A percentile compares a stretch with the other conserved stretches of the same genome.
These are phyloP conservation scores for Neurospora africana DNA, from an alignment of 495 filamentous ascomycete genomes.

Conservation along the genomic window DNA sequence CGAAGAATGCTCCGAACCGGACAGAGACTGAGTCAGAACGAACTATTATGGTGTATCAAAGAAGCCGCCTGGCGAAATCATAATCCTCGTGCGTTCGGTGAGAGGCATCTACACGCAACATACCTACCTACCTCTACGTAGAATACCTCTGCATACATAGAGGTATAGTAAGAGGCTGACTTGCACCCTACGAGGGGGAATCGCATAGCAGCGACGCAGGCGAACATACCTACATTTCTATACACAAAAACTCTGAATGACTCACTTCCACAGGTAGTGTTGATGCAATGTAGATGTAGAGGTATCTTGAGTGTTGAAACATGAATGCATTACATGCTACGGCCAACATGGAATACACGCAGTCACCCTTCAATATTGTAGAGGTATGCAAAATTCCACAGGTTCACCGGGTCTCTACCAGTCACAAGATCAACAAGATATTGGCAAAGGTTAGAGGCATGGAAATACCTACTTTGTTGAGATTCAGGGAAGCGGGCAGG, in stretches of 20 bases:
- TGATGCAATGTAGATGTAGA: background rate
- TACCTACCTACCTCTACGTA: too few relatives aligned
- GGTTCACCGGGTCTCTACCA: background rate
- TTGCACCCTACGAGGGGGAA: background rate
- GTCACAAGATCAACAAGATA: background rate
- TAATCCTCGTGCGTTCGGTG: background rate
- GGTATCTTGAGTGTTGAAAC: background rate
- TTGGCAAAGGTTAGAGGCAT: background rate
- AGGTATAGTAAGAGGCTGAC: background rate
- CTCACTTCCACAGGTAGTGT: background rate
- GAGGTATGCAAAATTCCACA: background rate
- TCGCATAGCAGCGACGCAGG: background rate
- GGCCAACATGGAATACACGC: background rate
- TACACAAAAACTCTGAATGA: background rate
- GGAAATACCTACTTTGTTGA: background rate
- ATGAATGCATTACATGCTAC: background rate
- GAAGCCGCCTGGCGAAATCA: background rate
- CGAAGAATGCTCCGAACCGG: background rate
- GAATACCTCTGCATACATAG: too few relatives aligned
- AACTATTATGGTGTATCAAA: background rate
- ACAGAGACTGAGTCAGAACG: background rate
- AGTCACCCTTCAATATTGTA: background rate
- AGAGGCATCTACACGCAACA: background rate
- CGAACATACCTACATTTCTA: background rate
- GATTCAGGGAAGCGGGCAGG: background rate